Percentiles rank a stretch among this genome's conserved stretches.
Conservation (phyloP, 192 early-diverging fungal species). For the Jimgerdemannia lactiflua region DNA sequence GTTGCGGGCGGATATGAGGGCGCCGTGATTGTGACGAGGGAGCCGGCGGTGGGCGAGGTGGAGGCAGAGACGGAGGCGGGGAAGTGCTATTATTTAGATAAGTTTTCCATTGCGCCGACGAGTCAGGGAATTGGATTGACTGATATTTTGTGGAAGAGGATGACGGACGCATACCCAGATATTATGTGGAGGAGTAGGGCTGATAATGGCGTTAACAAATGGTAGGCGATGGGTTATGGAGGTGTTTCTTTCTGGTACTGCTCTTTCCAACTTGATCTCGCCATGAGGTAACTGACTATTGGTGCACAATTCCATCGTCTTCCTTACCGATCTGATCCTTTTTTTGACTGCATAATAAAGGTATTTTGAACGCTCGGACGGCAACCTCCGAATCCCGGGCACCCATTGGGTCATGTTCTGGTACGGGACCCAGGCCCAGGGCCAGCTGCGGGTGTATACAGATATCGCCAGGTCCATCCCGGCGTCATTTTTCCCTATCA, state of each 20-base stretch:
- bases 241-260: neutral
- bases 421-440: slow-evolving; percentile 56
- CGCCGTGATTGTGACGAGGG: slow-evolving; percentile 80
- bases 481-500: no score
- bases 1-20: slow-evolving; percentile 93
- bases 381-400: slow-evolving; percentile 62
- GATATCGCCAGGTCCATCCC: slow-evolving; percentile 18
- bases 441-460: slow-evolving; percentile 16
- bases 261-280: neutral
- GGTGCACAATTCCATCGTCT: no score
- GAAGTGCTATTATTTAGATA: slow-evolving; percentile 74
- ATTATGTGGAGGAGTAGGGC: slow-evolving; percentile 81
- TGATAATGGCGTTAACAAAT: slow-evolving; percentile 91
- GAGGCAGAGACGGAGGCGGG: slow-evolving; percentile 6
- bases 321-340: no score
- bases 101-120: slow-evolving; percentile 84
- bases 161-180: slow-evolving; percentile 66
- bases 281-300: neutral
- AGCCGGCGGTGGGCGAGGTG: slow-evolving; percentile 28
- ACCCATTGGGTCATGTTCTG: slow-evolving; percentile 90
- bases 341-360: slow-evolving; percentile 20
- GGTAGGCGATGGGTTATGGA: slow-evolving; percentile 46
- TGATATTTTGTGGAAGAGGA: slow-evolving; percentile 89
- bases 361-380: slow-evolving; percentile 90
- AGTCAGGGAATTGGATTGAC: slow-evolving; percentile 91